A percentile compares a stretch with the other conserved stretches of the same genome.
Evolutionary conservation across 768 basidiomycete genomes (phyloP).

Genomic region (Rhizopogon roseolus): DNA sequence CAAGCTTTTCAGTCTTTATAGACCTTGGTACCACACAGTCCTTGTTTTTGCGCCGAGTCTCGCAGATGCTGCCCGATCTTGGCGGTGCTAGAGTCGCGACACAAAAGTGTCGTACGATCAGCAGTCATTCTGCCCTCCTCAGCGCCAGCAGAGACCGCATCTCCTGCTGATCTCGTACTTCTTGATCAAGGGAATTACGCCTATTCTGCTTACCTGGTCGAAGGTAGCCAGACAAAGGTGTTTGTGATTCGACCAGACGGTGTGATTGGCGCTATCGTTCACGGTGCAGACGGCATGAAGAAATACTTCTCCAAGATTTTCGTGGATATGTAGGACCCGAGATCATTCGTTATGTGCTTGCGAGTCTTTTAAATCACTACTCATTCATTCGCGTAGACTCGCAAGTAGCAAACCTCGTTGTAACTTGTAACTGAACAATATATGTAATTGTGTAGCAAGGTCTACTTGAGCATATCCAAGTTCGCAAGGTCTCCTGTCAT

Average conservation of each 20-base stretch:
- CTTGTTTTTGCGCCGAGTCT: slow-evolving; percentile 19
- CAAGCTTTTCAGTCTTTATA: slow-evolving; percentile 21
- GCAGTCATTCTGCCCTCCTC: slow-evolving; percentile 11
- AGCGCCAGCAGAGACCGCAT: background rate
- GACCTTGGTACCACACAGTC: slow-evolving; percentile 18
- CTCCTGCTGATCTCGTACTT: slow-evolving; percentile 21
- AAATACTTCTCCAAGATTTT: slow-evolving; percentile 12
- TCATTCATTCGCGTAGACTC: too few relatives aligned
- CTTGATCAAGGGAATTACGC: slow-evolving; percentile 35
- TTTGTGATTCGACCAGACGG: slow-evolving; percentile 19
- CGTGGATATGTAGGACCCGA: too few relatives aligned
- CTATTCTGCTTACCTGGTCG: slow-evolving; percentile 31
- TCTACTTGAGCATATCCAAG: too few relatives aligned
- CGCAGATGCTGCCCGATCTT: slow-evolving; percentile 7
- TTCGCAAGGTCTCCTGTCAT: too few relatives aligned
- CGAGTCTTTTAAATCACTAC: too few relatives aligned
- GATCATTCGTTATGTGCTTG: too few relatives aligned
- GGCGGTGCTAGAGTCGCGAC: slow-evolving; percentile 1
- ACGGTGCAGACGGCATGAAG: slow-evolving; percentile 2
- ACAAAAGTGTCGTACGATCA: slow-evolving; percentile 1
- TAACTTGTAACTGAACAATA: too few relatives aligned
- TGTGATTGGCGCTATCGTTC: slow-evolving; percentile 13
- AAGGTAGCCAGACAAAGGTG: slow-evolving; percentile 25
- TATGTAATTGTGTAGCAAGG: too few relatives aligned
- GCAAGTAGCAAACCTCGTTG: too few relatives aligned